These are phyloP conservation scores for Peterozyma toletana DNA, from an alignment of 805 yeast species.

Conservation along the genomic window DNA sequence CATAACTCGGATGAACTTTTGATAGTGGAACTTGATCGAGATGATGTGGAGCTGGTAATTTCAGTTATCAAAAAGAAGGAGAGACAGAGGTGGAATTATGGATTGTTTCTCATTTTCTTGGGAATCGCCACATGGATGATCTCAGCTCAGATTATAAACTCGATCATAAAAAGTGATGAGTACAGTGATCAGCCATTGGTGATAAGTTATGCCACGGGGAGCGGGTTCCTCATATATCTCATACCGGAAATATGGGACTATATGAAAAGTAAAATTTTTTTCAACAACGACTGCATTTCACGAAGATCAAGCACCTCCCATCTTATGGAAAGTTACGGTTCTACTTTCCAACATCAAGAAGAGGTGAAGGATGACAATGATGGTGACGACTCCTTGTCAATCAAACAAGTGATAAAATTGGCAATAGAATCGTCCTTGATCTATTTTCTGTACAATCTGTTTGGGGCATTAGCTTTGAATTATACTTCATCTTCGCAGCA, in stretches of 20 bases:
- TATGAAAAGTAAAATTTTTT: not conserved
- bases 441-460: slow-evolving; percentile 32
- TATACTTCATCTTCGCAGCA: slow-evolving; percentile 48
- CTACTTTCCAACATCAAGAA: not conserved
- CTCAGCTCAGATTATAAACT: slow-evolving; percentile 41
- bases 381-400: slow-evolving; percentile 9
- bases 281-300: not conserved
- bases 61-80: slow-evolving; percentile 31
- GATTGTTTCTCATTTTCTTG: slow-evolving; percentile 31
- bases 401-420: slow-evolving; percentile 24
- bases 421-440: slow-evolving; percentile 32
- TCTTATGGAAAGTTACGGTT: not conserved
- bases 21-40: not conserved
- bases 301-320: not conserved
- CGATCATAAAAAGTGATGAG: slow-evolving; percentile 38
- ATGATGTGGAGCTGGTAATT: slow-evolving; percentile 1
- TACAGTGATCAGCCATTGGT: slow-evolving; percentile 40
- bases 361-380: not conserved
- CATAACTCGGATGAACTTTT: no score
- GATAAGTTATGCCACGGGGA: slow-evolving; percentile 39
- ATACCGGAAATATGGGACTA: slow-evolving; percentile 24
- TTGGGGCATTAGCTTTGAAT: slow-evolving; percentile 33
- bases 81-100: slow-evolving; percentile 32
- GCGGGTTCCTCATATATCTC: slow-evolving; percentile 37
- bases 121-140: slow-evolving; percentile 41